Percentiles rank a stretch among this genome's conserved stretches.
These are phyloP conservation scores for Citrus mangshanensis DNA, from an alignment of 345 rosid genomes.

Conservation along the genomic window DNA sequence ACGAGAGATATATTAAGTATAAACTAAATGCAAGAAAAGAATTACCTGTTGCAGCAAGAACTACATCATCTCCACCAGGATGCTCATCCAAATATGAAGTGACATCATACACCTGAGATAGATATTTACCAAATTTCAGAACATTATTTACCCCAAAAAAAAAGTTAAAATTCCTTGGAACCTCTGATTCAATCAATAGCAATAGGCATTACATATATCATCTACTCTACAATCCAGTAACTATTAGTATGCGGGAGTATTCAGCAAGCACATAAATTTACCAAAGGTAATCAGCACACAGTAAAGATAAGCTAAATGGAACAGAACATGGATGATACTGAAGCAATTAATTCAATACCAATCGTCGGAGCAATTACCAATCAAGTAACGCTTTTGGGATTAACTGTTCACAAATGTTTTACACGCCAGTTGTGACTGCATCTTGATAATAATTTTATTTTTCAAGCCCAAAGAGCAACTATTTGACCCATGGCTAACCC, in stretches of 20 bases:
- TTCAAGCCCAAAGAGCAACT: neutral
- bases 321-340: neutral
- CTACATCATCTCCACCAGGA: constrained; percentile 93
- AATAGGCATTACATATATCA: neutral
- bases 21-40: constrained; percentile 2
- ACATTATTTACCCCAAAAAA: neutral
- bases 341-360: neutral
- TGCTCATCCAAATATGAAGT: constrained; percentile 83
- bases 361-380: neutral
- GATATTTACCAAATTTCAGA: neutral
- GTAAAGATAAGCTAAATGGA: neutral
- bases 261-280: neutral
- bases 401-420: neutral
- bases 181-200: neutral
- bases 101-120: constrained; percentile 74
- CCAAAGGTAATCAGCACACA: neutral
- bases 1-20: neutral
- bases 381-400: neutral
- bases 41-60: constrained; percentile 67
- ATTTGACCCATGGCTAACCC: neutral
- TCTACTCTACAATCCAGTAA: neutral
- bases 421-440: neutral
- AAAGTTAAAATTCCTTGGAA: neutral
- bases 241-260: neutral
- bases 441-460: neutral